Conservation (phyloP, 345 rosid genomes). For the Eucalyptus polyanthemos region DNA sequence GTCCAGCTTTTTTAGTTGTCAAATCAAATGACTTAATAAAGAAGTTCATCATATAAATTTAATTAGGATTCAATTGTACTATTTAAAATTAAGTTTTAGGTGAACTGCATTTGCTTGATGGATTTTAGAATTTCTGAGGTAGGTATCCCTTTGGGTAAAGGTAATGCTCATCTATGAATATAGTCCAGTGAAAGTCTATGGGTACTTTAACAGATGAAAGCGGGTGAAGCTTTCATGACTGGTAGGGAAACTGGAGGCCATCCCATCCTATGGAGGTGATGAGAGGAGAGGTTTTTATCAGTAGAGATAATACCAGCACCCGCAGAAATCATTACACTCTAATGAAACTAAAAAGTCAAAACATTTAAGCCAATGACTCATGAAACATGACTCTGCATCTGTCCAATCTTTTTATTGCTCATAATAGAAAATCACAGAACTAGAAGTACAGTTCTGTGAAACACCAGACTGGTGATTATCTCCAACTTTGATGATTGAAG, state of each 20-base stretch:
- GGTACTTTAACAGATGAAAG: background rate
- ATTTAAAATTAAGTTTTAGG: background rate
- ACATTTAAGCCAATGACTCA: background rate
- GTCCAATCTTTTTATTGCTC: background rate
- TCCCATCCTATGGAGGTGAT: background rate
- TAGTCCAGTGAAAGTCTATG: background rate
- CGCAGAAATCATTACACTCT: background rate
- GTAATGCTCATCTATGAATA: background rate
- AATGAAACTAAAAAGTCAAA: background rate
- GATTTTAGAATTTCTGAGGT: background rate
- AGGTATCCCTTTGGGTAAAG: background rate
- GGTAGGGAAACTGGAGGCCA: background rate
- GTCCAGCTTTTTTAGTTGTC: background rate
- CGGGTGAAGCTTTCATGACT: background rate
- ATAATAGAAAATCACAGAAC: background rate
- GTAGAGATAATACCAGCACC: background rate
- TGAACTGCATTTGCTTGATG: background rate
- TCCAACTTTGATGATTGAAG: background rate
- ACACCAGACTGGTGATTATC: background rate
- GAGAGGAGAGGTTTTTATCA: background rate
- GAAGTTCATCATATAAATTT: background rate
- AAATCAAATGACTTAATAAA: background rate
- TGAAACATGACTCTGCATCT: background rate
- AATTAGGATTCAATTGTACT: background rate
- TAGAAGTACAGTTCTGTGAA: too few species aligned